Conservation (phyloP, 2,329 filamentous ascomycete genomes). For the Malbranchea cinnamomea region DNA sequence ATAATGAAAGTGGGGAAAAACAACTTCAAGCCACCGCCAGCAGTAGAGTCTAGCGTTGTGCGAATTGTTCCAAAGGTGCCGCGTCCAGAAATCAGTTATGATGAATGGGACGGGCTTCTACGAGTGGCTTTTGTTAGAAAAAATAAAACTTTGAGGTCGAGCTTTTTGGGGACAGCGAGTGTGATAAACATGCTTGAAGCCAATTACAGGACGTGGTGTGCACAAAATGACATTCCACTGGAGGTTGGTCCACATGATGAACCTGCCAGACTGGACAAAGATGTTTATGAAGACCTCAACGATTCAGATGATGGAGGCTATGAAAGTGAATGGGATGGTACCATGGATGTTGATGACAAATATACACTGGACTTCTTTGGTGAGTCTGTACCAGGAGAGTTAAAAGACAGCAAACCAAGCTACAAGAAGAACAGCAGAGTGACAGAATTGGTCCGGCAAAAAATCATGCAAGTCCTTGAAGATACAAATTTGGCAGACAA, state of each 20-base stretch:
- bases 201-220: slow-evolving; percentile 84
- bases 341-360: slow-evolving; percentile 35
- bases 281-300: slow-evolving; percentile 17
- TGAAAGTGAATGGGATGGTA: slow-evolving; percentile 35
- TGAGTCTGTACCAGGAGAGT: slow-evolving; percentile 73
- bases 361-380: too few species aligned
- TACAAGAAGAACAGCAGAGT: slow-evolving; percentile 65
- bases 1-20: slow-evolving; percentile 92
- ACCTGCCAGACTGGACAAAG: too few species aligned
- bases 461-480: slow-evolving; percentile 73
- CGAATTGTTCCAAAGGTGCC: slow-evolving; percentile 78
- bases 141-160: slow-evolving; percentile 76
- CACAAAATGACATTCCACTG: slow-evolving; percentile 64
- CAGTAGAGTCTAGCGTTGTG: slow-evolving; percentile 84
- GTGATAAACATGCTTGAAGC: slow-evolving; percentile 69
- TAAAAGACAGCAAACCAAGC: slow-evolving; percentile 52
- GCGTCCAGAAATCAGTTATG: slow-evolving; percentile 75
- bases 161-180: slow-evolving; percentile 65
- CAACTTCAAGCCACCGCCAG: slow-evolving; percentile 90
- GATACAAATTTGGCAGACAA: slow-evolving; percentile 68
- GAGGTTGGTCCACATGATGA: slow-evolving; percentile 45
- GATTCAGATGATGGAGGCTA: too few species aligned
- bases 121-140: slow-evolving; percentile 72
- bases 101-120: slow-evolving; percentile 87
- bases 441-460: slow-evolving; percentile 66